Conservation (phyloP, 73 alveolate genomes). For the Paramecium pentaurelia region DNA sequence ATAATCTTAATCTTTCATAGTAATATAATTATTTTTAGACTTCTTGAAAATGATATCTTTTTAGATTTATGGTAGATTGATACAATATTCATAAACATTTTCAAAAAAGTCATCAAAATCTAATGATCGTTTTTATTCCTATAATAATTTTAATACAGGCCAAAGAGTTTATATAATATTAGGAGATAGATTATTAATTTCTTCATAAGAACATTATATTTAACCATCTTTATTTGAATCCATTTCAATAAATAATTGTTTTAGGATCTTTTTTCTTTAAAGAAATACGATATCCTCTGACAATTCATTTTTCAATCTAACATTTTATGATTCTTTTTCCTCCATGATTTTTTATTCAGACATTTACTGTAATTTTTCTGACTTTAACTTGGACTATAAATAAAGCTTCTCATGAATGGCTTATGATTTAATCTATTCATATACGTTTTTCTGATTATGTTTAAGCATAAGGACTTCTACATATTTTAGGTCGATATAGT, state of each 20-base stretch:
- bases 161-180: neutral
- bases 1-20: neutral
- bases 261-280: neutral
- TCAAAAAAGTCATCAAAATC: conserved; percentile 24
- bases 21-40: neutral
- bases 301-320: neutral
- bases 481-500: neutral
- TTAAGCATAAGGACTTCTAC: neutral
- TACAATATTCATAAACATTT: neutral
- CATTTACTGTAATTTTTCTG: neutral
- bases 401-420: conserved; percentile 23
- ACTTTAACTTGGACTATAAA: neutral
- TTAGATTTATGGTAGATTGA: neutral
- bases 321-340: neutral
- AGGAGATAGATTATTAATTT: neutral
- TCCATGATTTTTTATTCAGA: neutral
- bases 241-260: neutral
- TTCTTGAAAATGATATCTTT: neutral
- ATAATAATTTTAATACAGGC: neutral
- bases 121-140: neutral
- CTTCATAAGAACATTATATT: neutral
- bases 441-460: conserved; percentile 6
- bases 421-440: neutral
- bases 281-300: conserved; percentile 9
- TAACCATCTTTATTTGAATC: neutral